Conservation (phyloP, 1,284 basidiomycete species). For the Somion occarium region DNA sequence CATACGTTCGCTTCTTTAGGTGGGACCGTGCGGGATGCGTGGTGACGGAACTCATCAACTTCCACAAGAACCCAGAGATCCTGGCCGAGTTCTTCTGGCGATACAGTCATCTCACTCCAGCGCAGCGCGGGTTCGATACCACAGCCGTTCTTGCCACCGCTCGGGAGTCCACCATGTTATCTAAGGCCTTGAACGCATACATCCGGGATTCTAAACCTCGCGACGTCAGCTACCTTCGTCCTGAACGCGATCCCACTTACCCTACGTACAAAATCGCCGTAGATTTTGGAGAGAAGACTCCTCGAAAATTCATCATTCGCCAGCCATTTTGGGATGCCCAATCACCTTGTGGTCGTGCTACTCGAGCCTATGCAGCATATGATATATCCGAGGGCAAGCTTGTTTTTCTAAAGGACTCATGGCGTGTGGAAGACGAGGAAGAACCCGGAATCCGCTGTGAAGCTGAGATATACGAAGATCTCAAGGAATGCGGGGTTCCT, state of each 20-base stretch:
- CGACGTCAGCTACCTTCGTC: not conserved
- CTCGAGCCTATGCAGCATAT: slow-evolving; percentile 10
- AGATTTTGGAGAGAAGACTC: not conserved
- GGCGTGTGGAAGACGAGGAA: slow-evolving; percentile 4
- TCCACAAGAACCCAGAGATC: not conserved
- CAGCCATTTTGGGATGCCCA: slow-evolving; percentile 2
- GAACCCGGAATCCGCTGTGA: not conserved
- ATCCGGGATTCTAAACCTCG: not conserved
- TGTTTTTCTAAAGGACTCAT: slow-evolving; percentile 13
- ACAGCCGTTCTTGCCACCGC: not conserved
- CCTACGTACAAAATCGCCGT: slow-evolving; percentile 2
- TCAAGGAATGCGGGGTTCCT: slow-evolving; percentile 5
- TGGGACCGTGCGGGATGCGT: slow-evolving; percentile 13
- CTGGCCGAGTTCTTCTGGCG: slow-evolving; percentile 3
- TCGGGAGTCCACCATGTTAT: not conserved
- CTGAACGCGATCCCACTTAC: not conserved
- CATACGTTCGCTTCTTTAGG: slow-evolving; percentile 5
- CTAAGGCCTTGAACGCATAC: not conserved
- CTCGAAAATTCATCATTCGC: slow-evolving; percentile 1
- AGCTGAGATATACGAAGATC: slow-evolving; percentile 4
- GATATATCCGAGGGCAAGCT: slow-evolving; percentile 4
- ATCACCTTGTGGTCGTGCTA: slow-evolving; percentile 5
- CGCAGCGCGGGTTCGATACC: not conserved
- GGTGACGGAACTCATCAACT: slow-evolving; percentile 3
- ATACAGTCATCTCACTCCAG: not conserved